phyloP scores from a whole-genome alignment of 129 eudicot genomes.

The Lactuca saligna region DNA sequence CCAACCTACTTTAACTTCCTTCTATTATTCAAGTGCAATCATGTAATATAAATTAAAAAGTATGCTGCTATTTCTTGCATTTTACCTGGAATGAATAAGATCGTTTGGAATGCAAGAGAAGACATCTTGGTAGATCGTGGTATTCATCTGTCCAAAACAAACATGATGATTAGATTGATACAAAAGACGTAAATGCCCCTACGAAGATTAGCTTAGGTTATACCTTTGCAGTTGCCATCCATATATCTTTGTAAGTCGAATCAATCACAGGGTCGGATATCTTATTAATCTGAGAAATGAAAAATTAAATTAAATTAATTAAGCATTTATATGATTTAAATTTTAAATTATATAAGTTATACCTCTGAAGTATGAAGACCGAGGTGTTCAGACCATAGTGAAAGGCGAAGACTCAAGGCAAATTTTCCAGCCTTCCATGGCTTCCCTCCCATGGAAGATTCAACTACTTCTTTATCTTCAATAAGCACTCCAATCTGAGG shows the following conservation, averaged over 20 bases:
- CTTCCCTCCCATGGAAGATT: constrained; percentile 81
- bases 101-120: constrained; percentile 92
- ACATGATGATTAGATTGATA: constrained; percentile 1
- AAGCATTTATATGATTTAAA: constrained; percentile 7
- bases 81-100: constrained; percentile 93
- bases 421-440: constrained; percentile 97
- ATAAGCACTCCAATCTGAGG: constrained; percentile 81
- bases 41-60: too few relatives aligned
- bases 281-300: constrained; percentile 53
- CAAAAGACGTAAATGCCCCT: too few relatives aligned
- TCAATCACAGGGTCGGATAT: constrained; percentile 86
- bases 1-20: background rate
- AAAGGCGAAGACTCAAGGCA: constrained; percentile 87
- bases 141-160: constrained; percentile 73
- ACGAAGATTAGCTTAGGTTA: background rate
- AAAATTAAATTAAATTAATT: background rate
- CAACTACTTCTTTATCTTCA: constrained; percentile 86
- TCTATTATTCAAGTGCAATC: too few relatives aligned
- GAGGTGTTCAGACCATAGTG: constrained; percentile 96
- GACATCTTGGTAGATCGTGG: constrained; percentile 94
- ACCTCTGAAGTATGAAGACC: constrained; percentile 89
- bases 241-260: constrained; percentile 94
- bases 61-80: too few relatives aligned
- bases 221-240: constrained; percentile 99
- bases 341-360: constrained; percentile 5